Evolutionary conservation across 768 basidiomycete species (phyloP), one percentile per base, ranked within the genome.

Genomic region (Tubosaeta sp.): DNA sequence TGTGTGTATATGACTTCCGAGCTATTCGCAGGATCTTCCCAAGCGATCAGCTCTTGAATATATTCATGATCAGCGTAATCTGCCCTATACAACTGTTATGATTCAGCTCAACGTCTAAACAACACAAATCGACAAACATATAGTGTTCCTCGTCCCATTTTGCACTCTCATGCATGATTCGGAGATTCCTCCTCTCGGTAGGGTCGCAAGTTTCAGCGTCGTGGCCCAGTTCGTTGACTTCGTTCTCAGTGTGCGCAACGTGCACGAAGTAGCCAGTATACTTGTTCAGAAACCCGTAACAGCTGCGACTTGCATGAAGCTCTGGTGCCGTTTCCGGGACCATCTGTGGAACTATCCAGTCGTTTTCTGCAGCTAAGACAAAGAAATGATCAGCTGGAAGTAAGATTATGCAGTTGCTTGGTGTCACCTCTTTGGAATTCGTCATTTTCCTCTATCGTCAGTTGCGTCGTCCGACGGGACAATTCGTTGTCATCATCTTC

Each of bases 141-240:
- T 92, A 93, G 69, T 92, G 75, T 59, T 91, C 89, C 59, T 82
- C 83, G 58, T 92, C 84, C 79, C 84, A 94, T 68, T 90, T 91
- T 27, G 77, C 73, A 34, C 91, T 74, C 64, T 92, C 90, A 54
- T 82, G 83, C 48, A 70, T 65, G 11, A 81, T 56, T 43, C 89
- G 78, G 52, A 72, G 73, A 36, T 52, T 57, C 25, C 81, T 75
- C 32, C 89, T 77, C 55, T 85, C 82, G 3, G 67, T 62, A 12
- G 60, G 66, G 12, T 72, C 63, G 47, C 78, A 78, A 1, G 63
- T 74, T 69, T 94, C 90, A 13, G 77, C 84, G 53, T 84, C 77
- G 16, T 71, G 45, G 4, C 88, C 89, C 13, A 92, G 75, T 60
- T 90, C 89, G 60, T 91, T 88, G 11, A 90, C 73, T 61, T 92